Base-by-base conservation (phyloP, 208 protist genomes). In the Crithidia fasciculata region DNA sequence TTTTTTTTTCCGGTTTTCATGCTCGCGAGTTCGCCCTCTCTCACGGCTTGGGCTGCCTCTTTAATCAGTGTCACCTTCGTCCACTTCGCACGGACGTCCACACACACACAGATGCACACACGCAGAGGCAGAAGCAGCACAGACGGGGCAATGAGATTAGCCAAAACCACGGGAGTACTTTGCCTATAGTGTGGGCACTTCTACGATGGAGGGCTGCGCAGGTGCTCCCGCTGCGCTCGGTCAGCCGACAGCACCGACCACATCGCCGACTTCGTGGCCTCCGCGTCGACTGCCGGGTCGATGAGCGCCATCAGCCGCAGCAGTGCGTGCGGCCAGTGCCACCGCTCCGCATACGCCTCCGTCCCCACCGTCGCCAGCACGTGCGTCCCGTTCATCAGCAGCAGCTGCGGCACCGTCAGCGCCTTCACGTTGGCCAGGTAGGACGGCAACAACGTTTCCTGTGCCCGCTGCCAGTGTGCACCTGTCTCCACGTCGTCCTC, bases 381-480 rank as follows among this genome's bases (percentile, higher is more conserved):
- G 53, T 82, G 79, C 2, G 79, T 85, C 8, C 28, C 45, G 53
- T 86, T 87, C 15, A 76, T 6, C 36, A 81, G 44, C 56, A 89
- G 18, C n/a, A 88, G 36, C 69, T 80, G 78, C 41, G 87, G 87
- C 16, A 69, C 63, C 63, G 56, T 58, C 37, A 58, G 39, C 8
- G 49, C 18, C 4, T 39, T 15, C 37, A 69, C 50, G 16, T 69
- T 13, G 13, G 63, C 39, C 10, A 56, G 4, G 52, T 69, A 69
- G 16, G 4, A 28, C 16, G 52, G 63, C 47, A 59, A 9, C 36
- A 58, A 28, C 7, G n/a, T 39, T 9, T 4, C 12, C 39, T 52
- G 19, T 3, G 50, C 39, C 36, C 63, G 63, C 39, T 8, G 50
- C 63, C 63, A 69, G 52, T 69, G 50, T 37, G 52, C 39, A 45